Evolutionary conservation across 148 eudicot species (phyloP), one percentile per base, ranked within the genome.

Genomic region (Rhododendron kiyosumense): DNA sequence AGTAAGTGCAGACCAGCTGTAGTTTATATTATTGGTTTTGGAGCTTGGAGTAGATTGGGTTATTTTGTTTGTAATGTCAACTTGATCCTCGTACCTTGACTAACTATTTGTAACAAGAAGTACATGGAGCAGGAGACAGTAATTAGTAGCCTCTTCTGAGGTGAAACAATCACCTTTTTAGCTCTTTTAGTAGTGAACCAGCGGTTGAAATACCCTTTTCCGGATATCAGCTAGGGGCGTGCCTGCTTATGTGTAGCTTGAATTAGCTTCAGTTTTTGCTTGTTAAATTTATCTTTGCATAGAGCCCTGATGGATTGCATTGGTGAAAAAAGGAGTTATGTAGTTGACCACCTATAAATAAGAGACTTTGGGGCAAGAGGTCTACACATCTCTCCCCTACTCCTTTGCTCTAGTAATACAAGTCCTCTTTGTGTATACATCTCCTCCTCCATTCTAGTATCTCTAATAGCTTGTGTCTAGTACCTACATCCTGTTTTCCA

Each of bases 1-100:
- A 80, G 93, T 90, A 85, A 91, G 90, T 88, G 43, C 28, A 54
- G 83, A 26, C 75, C 46, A 26, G 71, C 34, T 85, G 67, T 81
- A 81, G 49, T 51, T 75, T 45, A 26, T 22, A 46, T 73, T 20
- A 59, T 57, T 36, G 24, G 17, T 85, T 86, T 71, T 83, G 65
- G 84, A 20, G n/a, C 14, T 38, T 82, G 48, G 30, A 61, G 71
- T 22, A 59, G 49, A 82, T 82, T 75, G 43, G 38, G 54, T 43
- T 83, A 24, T 54, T 12, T 43, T 36, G 0, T 43, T 83, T 65
- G 36, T 26, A 3, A 8, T 74, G 4, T 82, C 74, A 36, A 22
- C 30, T 57, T 57, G 8, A 57, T 59, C 84, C 48, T 81, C 38
- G 0, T 8, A 45, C 61, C 45, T 57, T 32, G 83, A n/a, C 13